These are phyloP conservation scores for Magnusiomyces suaveolens DNA, from an alignment of 1,139 yeast genomes.

Conservation along the genomic window DNA sequence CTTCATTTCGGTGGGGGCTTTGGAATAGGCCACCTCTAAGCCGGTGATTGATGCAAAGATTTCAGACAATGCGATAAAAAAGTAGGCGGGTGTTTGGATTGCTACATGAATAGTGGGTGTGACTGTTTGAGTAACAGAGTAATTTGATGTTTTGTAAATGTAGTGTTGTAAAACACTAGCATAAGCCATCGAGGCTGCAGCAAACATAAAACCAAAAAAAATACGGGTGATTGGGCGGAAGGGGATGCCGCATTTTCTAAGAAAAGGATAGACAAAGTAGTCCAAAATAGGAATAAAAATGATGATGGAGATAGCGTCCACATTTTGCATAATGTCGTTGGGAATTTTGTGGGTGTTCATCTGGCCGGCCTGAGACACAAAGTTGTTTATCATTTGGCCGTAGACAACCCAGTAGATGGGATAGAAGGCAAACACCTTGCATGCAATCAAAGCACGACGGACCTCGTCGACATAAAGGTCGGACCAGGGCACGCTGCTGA, in stretches of 20 bases:
- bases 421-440: constrained; percentile 53
- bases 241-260: constrained; percentile 40
- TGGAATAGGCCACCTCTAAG: constrained; percentile 59
- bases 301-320: constrained; percentile 53
- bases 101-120: constrained; percentile 54
- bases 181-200: constrained; percentile 59
- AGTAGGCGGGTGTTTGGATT: constrained; percentile 54
- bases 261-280: constrained; percentile 43
- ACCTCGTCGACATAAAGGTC: constrained; percentile 59
- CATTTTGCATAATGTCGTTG: constrained; percentile 54
- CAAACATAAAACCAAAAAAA: constrained; percentile 63
- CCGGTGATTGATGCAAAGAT: constrained; percentile 60
- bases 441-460: constrained; percentile 46
- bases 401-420: constrained; percentile 62
- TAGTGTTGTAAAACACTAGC: constrained; percentile 74
- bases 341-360: constrained; percentile 59
- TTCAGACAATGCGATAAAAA: constrained; percentile 53
- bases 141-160: constrained; percentile 53
- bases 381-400: constrained; percentile 58
- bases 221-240: constrained; percentile 58
- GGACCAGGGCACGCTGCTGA: constrained; percentile 43
- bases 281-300: constrained; percentile 55
- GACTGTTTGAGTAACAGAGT: constrained; percentile 28
- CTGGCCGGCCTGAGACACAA: constrained; percentile 54
- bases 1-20: constrained; percentile 58